Evolutionary conservation across 495 filamentous ascomycete genomes (phyloP).

Genomic region (Penicillium simplicissimum): DNA sequence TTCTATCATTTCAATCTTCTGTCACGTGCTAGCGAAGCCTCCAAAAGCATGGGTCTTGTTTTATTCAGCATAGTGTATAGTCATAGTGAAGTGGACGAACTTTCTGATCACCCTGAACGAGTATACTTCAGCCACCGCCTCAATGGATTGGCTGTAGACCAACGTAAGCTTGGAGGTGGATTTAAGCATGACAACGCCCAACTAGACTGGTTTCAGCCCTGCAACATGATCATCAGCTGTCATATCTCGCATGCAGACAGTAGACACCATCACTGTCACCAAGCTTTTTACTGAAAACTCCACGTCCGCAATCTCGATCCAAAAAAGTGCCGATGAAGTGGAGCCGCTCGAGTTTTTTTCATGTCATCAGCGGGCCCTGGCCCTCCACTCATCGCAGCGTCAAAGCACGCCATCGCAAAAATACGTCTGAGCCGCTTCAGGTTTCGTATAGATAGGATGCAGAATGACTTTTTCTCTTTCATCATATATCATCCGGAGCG

Average conservation of each 20-base stretch:
- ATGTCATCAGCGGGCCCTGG: constrained; percentile 15
- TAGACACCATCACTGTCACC: neutral
- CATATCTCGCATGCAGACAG: neutral
- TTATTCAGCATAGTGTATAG: constrained; percentile 18
- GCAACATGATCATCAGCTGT: neutral
- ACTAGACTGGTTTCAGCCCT: neutral
- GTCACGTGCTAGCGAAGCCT: constrained; percentile 20
- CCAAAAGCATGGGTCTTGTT: constrained; percentile 22
- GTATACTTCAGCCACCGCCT: neutral
- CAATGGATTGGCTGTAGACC: neutral
- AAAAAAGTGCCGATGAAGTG: constrained; percentile 8
- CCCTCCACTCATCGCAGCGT: constrained; percentile 15
- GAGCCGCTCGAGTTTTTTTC: constrained; percentile 12
- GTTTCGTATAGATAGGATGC: neutral
- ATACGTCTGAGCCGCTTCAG: neutral
- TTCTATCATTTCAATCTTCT: constrained; percentile 11
- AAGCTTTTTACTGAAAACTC: neutral
- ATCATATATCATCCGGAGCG: neutral
- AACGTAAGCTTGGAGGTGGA: neutral
- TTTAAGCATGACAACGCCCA: neutral
- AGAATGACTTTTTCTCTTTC: constrained; percentile 4
- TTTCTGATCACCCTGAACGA: neutral
- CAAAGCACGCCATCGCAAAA: constrained; percentile 28
- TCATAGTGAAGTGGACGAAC: constrained; percentile 3
- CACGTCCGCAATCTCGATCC: neutral